phyloP scores from a whole-genome alignment of 768 basidiomycete genomes.

The Leucocoprinus leucothites region DNA sequence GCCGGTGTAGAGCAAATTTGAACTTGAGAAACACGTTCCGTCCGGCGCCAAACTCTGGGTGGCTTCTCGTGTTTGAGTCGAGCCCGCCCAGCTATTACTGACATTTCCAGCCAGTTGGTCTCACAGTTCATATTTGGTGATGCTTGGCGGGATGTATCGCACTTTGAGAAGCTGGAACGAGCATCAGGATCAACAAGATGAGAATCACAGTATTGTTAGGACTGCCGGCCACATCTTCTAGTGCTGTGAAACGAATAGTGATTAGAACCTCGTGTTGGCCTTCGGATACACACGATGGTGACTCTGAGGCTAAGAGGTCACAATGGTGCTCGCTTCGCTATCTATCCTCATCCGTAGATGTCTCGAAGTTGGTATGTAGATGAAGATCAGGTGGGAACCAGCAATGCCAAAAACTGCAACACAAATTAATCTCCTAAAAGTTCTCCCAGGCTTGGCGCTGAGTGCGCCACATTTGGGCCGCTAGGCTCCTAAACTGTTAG shows the following conservation, averaged over 20 bases:
- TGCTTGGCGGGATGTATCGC: too few relatives aligned
- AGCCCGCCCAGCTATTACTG: not conserved
- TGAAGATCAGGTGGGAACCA: slow-evolving; percentile 3
- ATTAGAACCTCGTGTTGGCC: not conserved
- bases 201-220: not conserved
- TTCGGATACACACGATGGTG: not conserved
- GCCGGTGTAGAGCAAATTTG: not conserved
- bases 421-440: not conserved
- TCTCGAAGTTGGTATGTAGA: not conserved
- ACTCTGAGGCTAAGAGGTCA: not conserved
- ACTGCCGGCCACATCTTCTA: not conserved
- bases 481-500: not conserved
- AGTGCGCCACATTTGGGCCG: slow-evolving; percentile 1
- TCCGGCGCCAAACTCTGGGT: not conserved
- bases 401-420: not conserved
- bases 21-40: not conserved
- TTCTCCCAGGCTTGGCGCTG: slow-evolving; percentile 4
- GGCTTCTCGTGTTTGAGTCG: slow-evolving; percentile 1
- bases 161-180: not conserved
- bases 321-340: not conserved
- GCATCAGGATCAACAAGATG: not conserved
- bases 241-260: not conserved
- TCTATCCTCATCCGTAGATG: slow-evolving; percentile 2
- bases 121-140: not conserved
- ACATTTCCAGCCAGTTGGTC: not conserved